Evolutionary conservation across 2,329 filamentous ascomycete genomes (phyloP), one percentile per base, ranked within the genome.

Genomic region (Teratosphaeria epicoccoides): DNA sequence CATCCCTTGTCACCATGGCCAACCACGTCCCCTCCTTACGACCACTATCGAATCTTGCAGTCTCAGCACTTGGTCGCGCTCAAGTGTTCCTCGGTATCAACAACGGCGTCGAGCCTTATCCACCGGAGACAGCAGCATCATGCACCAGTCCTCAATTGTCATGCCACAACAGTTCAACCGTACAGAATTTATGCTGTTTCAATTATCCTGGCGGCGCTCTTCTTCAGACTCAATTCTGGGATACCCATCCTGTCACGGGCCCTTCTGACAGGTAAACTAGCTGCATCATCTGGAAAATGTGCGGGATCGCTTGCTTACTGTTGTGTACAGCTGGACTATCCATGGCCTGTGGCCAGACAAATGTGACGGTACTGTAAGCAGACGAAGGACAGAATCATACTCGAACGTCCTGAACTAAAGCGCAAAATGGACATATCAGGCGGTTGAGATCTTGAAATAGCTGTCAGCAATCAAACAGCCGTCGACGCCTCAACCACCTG

Each of bases 211-310:
- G 84, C 3, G 86, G 86, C 6, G 79, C 86, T 55, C 70, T 89
- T 44, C 74, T 88, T 4, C 79, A 81, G 66, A 88, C 86, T 2
- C 85, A 89, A 61, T 88, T 89, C 70, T 89, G 85, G 85, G 85
- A 89, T 62, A 78, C 80, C 0, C 65, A 77, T 52, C 84, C 84
- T 1, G 71, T 76, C 1, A 77, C 80, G 3, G 84, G 86, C 0
- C 84, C 85, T 2, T 69, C 68, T 47, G 78, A 87, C 63, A 82
- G 33, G 33, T 40, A 20, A 17, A 4, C 20, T 40, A 4, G 33
- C 20, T 6, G 33, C 14, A 40, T 20, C 7, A 4, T 17, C 9
- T 40, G 2, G 14, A 17, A 7, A 22, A 6, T 17, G 7, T 6
- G n/a, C n/a, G 3, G 7, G 33, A 20, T 20, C 33, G n/a, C 11